Conservation (phyloP, 768 basidiomycete species). For the Hericium rajendrae region DNA sequence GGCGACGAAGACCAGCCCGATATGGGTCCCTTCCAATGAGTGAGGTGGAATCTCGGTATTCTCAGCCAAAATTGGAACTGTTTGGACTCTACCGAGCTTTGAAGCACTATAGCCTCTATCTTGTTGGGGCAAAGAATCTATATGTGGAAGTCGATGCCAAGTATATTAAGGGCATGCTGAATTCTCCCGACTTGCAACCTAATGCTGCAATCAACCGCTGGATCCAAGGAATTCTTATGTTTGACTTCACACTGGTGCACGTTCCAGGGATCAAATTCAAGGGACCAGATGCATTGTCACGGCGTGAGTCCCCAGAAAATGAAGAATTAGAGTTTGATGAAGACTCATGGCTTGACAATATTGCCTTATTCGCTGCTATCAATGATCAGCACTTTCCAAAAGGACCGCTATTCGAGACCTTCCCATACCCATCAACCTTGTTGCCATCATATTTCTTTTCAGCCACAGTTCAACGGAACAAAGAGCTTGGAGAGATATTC, state of each 20-base stretch:
- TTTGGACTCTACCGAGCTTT: constrained; percentile 19
- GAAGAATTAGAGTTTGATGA: constrained; percentile 8
- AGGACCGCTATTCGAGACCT: no score
- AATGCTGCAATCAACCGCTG: constrained; percentile 31
- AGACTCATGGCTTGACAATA: constrained; percentile 8
- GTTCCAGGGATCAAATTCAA: constrained; percentile 24
- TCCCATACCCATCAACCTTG: no score
- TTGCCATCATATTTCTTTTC: no score
- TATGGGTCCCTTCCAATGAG: no score
- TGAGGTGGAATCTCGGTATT: no score
- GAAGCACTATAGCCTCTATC: constrained; percentile 12
- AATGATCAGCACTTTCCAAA: no score
- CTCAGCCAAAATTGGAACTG: no score
- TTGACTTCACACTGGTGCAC: no score
- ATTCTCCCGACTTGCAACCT: constrained; percentile 27
- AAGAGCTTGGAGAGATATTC: constrained; percentile 13
- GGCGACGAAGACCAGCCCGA: no score
- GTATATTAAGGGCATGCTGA: constrained; percentile 35
- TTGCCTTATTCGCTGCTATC: no score
- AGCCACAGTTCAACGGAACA: background rate
- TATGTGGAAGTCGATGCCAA: constrained; percentile 29
- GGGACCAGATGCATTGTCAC: constrained; percentile 31
- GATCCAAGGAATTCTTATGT: constrained; percentile 19
- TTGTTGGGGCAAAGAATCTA: constrained; percentile 23
- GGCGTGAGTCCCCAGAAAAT: constrained; percentile 13